phyloP scores from a whole-genome alignment of 2,329 filamentous ascomycete species.

The Pseudopyrenochaeta lycopersici region DNA sequence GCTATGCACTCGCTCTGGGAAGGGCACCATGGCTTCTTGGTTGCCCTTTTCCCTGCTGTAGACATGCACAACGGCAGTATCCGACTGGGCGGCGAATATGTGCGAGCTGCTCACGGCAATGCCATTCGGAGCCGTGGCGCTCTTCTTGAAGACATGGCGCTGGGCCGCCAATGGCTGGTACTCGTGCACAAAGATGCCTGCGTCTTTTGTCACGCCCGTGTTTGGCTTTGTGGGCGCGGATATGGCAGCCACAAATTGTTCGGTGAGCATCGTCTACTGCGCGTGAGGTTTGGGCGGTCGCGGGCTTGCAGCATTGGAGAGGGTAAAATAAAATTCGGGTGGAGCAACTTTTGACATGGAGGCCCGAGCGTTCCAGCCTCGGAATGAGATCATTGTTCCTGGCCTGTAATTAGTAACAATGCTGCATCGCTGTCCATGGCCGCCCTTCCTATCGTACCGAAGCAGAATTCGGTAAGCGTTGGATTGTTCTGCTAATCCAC shows the following conservation, averaged over 20 bases:
- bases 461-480: too few relatives aligned
- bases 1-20: slow-evolving; percentile 85
- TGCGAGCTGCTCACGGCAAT: slow-evolving; percentile 83
- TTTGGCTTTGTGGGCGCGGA: slow-evolving; percentile 53
- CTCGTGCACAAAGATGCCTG: slow-evolving; percentile 86
- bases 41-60: slow-evolving; percentile 85
- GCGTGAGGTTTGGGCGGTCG: slow-evolving; percentile 4
- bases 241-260: slow-evolving; percentile 61
- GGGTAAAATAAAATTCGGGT: slow-evolving; percentile 17
- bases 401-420: too few relatives aligned
- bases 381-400: not conserved
- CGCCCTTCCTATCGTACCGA: too few relatives aligned
- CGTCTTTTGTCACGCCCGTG: slow-evolving; percentile 71
- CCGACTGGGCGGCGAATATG: slow-evolving; percentile 88
- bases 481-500: too few relatives aligned
- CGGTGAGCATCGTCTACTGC: slow-evolving; percentile 56
- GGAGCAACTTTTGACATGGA: slow-evolving; percentile 5
- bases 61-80: slow-evolving; percentile 92
- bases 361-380: not conserved
- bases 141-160: slow-evolving; percentile 88
- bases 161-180: slow-evolving; percentile 80
- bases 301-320: slow-evolving; percentile 4
- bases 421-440: too few relatives aligned
- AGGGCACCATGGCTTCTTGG: slow-evolving; percentile 87
- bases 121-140: slow-evolving; percentile 78